Percentiles rank a stretch among this genome's conserved stretches.
These are phyloP conservation scores for Fraxinus cuspidata DNA, from an alignment of 257 asterid species.

Conservation along the genomic window DNA sequence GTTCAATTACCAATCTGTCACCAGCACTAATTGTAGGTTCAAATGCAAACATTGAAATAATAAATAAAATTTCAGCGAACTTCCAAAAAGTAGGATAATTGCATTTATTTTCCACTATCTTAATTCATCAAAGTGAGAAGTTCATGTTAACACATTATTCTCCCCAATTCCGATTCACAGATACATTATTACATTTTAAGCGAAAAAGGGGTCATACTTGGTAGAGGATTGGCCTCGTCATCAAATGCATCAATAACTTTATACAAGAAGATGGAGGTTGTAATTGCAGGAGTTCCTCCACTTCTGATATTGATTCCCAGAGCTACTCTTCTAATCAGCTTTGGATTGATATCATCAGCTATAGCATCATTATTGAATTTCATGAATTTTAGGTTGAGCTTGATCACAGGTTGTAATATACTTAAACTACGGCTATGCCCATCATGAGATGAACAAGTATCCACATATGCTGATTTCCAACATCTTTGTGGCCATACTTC, in stretches of 20 bases:
- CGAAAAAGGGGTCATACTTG: not conserved
- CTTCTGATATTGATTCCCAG: not conserved
- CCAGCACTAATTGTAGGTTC: not conserved
- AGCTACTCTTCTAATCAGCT: not conserved
- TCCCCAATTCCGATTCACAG: not conserved
- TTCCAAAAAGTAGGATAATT: not conserved
- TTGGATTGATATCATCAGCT: not conserved
- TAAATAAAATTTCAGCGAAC: not conserved
- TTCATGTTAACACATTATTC: not conserved
- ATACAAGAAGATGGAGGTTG: not conserved
- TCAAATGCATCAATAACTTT: not conserved
- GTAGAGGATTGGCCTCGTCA: not conserved
- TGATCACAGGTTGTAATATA: not conserved
- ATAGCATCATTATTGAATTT: not conserved
- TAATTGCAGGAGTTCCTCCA: not conserved
- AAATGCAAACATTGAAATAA: not conserved
- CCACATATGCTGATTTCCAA: not conserved
- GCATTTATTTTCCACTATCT: not conserved
- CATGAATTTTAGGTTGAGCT: not conserved
- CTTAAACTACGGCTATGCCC: not conserved
- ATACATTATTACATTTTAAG: not conserved
- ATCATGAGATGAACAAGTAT: not conserved
- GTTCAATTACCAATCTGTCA: not conserved
- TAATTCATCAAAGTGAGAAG: not conserved
- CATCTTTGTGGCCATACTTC: not conserved